Evolutionary conservation across 805 yeast species (phyloP).

Genomic region (Saccharomycopsis amapae): DNA sequence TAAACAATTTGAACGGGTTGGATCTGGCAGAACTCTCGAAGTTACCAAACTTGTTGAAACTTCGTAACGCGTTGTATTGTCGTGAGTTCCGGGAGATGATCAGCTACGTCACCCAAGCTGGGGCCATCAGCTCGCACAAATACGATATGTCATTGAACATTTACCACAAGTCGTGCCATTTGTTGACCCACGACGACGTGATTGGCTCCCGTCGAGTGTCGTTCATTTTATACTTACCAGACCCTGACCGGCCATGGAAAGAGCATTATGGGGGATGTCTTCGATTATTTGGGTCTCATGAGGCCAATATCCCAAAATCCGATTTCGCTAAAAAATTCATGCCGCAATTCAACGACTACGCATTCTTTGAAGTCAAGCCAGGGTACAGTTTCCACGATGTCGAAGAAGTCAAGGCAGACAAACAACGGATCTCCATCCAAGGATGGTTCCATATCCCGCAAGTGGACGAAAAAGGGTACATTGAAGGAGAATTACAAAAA

Average conservation of each 20-base stretch:
- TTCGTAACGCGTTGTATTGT: slow-evolving; percentile 84
- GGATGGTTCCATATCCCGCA: slow-evolving; percentile 99
- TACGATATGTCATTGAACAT: slow-evolving; percentile 91
- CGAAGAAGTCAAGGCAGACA: slow-evolving; percentile 90
- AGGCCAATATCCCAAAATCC: slow-evolving; percentile 82
- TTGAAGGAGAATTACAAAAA: slow-evolving; percentile 74
- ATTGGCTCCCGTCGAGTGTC: slow-evolving; percentile 92
- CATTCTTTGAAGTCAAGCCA: slow-evolving; percentile 93
- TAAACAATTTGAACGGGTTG: slow-evolving; percentile 85
- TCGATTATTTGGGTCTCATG: slow-evolving; percentile 76
- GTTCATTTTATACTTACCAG: slow-evolving; percentile 87
- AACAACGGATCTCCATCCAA: slow-evolving; percentile 84
- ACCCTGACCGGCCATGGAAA: slow-evolving; percentile 85
- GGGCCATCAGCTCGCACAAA: slow-evolving; percentile 81
- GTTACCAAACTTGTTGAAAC: slow-evolving; percentile 66
- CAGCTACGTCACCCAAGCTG: slow-evolving; percentile 74
- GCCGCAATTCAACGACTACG: slow-evolving; percentile 94
- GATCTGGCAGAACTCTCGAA: slow-evolving; percentile 65
- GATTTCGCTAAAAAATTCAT: slow-evolving; percentile 65
- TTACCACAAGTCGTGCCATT: slow-evolving; percentile 87
- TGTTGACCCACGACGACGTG: slow-evolving; percentile 94
- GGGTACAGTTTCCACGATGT: slow-evolving; percentile 97
- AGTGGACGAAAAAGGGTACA: slow-evolving; percentile 78
- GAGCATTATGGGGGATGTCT: slow-evolving; percentile 91
- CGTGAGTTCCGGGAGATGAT: slow-evolving; percentile 75